Evolutionary conservation across 176 grass and related monocot genomes (phyloP).

Genomic region (Rhynchospora pubera): DNA sequence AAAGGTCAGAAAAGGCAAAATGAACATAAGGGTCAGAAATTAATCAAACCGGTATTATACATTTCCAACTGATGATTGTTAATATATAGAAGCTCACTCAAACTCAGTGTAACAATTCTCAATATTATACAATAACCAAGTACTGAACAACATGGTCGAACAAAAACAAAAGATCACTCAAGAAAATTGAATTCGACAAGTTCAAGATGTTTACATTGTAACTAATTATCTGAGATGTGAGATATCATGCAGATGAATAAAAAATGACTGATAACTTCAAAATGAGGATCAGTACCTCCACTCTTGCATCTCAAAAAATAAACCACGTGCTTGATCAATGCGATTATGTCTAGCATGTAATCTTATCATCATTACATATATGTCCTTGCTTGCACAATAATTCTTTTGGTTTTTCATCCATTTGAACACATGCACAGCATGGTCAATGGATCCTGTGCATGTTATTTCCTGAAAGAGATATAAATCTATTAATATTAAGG

Average conservation of each 20-base stretch:
- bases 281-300: slow-evolving; percentile 52
- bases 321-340: slow-evolving; percentile 74
- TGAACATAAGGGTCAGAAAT: background rate
- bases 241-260: too few relatives aligned
- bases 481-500: slow-evolving; percentile 11
- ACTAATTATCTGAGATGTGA: too few relatives aligned
- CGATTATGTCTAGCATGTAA: slow-evolving; percentile 73
- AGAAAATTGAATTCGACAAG: background rate
- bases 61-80: background rate
- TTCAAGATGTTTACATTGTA: background rate
- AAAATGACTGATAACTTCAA: slow-evolving; percentile 5
- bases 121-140: background rate
- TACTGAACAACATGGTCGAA: slow-evolving; percentile 1
- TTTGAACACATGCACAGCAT: slow-evolving; percentile 68
- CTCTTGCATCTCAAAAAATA: slow-evolving; percentile 97
- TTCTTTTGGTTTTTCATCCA: slow-evolving; percentile 97
- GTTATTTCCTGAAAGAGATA: slow-evolving; percentile 62
- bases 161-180: background rate
- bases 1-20: background rate
- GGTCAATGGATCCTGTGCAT: slow-evolving; percentile 45
- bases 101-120: background rate
- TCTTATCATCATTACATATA: slow-evolving; percentile 82
- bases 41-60: background rate
- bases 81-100: background rate
- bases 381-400: slow-evolving; percentile 62